Conservation (phyloP, 2,329 filamentous ascomycete species). For the Venturia oleaginea region DNA sequence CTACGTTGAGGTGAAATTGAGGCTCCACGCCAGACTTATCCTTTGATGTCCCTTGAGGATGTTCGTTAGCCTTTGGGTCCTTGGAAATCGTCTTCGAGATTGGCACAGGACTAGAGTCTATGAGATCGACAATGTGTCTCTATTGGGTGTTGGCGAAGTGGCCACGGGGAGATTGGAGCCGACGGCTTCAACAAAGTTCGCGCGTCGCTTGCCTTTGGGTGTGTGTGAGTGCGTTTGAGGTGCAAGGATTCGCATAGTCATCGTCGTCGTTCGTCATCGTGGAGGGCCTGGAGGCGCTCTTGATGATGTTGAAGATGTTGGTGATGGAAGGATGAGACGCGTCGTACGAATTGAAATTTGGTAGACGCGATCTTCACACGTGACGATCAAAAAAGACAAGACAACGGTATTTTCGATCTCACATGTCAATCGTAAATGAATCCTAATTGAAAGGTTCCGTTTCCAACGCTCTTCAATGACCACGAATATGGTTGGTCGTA, state of each 20-base stretch:
- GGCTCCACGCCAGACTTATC: not conserved
- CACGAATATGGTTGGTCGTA: not conserved
- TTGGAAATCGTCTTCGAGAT: not conserved
- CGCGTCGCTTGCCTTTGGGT: not conserved
- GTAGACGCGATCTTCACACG: not conserved
- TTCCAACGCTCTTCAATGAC: not conserved
- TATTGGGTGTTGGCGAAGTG: not conserved
- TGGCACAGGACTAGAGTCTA: not conserved
- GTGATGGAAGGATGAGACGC: not conserved
- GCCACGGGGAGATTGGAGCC: not conserved
- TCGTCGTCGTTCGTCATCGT: not conserved
- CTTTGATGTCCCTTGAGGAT: not conserved
- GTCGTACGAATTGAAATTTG: too few species aligned
- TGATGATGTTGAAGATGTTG: not conserved
- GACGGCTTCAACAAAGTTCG: not conserved
- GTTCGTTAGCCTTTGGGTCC: not conserved
- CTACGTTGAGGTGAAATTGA: not conserved
- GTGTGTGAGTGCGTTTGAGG: not conserved
- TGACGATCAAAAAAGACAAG: not conserved
- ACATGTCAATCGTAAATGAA: too few species aligned
- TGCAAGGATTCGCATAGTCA: not conserved
- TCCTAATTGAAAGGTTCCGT: too few species aligned
- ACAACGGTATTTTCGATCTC: too few species aligned
- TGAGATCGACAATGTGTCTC: not conserved
- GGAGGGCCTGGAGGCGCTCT: not conserved